Conservation (phyloP, 1,284 basidiomycete genomes). For the Mycena citricolor region DNA sequence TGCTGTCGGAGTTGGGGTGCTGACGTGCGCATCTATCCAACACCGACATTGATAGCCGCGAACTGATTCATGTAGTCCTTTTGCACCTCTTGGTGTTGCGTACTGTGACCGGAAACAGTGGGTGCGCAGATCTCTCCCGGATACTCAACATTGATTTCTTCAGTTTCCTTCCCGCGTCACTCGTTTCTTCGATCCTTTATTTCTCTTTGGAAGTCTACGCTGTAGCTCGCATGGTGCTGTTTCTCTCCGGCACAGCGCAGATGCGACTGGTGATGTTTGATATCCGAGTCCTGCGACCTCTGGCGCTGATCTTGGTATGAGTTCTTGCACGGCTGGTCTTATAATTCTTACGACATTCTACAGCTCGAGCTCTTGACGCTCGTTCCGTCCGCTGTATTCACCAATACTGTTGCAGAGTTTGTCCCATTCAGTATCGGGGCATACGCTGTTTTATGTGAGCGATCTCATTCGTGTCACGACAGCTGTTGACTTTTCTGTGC, state of each 20-base stretch:
- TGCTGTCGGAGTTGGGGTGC: conserved; percentile 40
- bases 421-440: conserved; percentile 50
- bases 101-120: conserved; percentile 43
- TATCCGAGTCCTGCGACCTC: conserved; percentile 33
- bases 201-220: conserved; percentile 44
- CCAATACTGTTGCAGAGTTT: conserved; percentile 43
- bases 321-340: neutral
- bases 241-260: conserved; percentile 28
- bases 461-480: neutral
- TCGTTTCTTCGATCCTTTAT: conserved; percentile 42
- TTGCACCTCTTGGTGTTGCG: conserved; percentile 23
- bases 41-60: conserved; percentile 5
- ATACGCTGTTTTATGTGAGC: conserved; percentile 43
- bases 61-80: conserved; percentile 14
- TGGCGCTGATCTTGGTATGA: conserved; percentile 39
- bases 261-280: conserved; percentile 28
- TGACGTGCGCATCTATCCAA: conserved; percentile 29
- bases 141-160: conserved; percentile 4
- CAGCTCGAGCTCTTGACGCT: conserved; percentile 46
- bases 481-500: conserved; percentile 1
- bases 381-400: conserved; percentile 39
- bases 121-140: conserved; percentile 23
- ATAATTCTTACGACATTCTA: neutral
- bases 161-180: conserved; percentile 44
- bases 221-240: conserved; percentile 36